phyloP scores from a whole-genome alignment of 306 rosid genomes.

The Castanopsis chinensis region DNA sequence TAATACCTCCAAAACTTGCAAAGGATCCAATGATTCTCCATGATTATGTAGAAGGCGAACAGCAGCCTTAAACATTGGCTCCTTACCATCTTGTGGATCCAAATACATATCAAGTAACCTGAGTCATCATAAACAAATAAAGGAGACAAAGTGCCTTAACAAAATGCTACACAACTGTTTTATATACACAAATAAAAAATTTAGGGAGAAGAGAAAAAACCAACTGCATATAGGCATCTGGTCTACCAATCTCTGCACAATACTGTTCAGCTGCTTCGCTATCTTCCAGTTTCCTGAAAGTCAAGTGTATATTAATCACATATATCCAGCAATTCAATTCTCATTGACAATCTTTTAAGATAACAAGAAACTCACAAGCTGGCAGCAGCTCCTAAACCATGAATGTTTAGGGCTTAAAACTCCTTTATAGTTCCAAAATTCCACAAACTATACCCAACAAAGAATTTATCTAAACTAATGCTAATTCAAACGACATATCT shows the following conservation, averaged over 20 bases:
- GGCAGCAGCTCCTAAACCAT: not conserved
- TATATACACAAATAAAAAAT: not conserved
- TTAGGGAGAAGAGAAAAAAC: constrained; percentile 35
- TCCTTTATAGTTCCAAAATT: not conserved
- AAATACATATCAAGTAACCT: constrained; percentile 99
- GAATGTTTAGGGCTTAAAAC: not conserved
- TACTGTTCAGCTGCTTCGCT: constrained; percentile 99
- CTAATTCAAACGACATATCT: not conserved
- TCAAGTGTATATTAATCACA: constrained; percentile 19
- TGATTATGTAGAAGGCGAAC: constrained; percentile 98
- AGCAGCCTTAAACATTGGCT: constrained; percentile 98
- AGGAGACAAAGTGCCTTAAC: constrained; percentile 12
- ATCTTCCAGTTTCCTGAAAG: constrained; percentile 83
- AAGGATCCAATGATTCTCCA: constrained; percentile 93
- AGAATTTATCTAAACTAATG: not conserved
- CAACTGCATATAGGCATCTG: constrained; percentile 96
- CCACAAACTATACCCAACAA: not conserved
- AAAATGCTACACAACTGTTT: not conserved
- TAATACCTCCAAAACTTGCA: constrained; percentile 90
- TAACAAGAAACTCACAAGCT: not conserved
- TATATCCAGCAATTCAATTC: not conserved
- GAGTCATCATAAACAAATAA: constrained; percentile 29
- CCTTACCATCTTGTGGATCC: constrained; percentile 97
- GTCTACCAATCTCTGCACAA: constrained; percentile 98
- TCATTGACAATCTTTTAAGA: constrained; percentile 15